Percentiles rank a stretch among this genome's conserved stretches.
Evolutionary conservation across 306 rosid genomes (phyloP).

Genomic region (Begonia loranthoides): DNA sequence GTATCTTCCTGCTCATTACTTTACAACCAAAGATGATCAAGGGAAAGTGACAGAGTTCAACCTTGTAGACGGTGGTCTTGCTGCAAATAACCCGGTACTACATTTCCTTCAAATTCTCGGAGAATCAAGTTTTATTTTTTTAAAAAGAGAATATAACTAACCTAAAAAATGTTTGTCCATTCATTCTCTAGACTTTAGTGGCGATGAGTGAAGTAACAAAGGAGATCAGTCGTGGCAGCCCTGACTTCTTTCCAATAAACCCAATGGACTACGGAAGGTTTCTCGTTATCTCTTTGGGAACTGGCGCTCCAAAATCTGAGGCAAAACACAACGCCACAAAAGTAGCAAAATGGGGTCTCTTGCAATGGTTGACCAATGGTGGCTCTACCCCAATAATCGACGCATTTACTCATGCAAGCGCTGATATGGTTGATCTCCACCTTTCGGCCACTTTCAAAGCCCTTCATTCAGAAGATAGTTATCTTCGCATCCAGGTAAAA

Average conservation of each 20-base stretch:
- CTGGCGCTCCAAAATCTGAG: constrained; percentile 19
- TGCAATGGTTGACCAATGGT: constrained; percentile 24
- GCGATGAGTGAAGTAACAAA: constrained; percentile 22
- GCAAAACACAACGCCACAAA: constrained; percentile 13
- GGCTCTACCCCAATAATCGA: constrained; percentile 24
- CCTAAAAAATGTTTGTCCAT: background rate
- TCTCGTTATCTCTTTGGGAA: constrained; percentile 27
- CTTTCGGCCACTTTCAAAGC: constrained; percentile 25
- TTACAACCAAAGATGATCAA: constrained; percentile 12
- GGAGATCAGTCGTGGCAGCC: constrained; percentile 14
- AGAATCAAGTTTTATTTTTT: background rate
- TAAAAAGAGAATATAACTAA: background rate
- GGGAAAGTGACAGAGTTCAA: constrained; percentile 29
- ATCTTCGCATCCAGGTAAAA: constrained; percentile 33
- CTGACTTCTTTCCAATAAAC: constrained; percentile 21
- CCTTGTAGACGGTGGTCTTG: constrained; percentile 59
- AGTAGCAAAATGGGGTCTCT: constrained; percentile 27
- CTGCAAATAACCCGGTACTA: constrained; percentile 57
- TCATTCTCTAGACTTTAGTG: constrained; percentile 16
- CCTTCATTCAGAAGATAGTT: constrained; percentile 14
- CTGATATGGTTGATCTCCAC: constrained; percentile 32
- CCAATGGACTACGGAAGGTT: constrained; percentile 19
- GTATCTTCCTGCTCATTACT: constrained; percentile 38
- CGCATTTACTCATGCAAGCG: constrained; percentile 23
- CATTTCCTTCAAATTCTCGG: background rate